Evolutionary conservation across 2,329 filamentous ascomycete genomes (phyloP).

Genomic region (Huntiella bhutanensis): DNA sequence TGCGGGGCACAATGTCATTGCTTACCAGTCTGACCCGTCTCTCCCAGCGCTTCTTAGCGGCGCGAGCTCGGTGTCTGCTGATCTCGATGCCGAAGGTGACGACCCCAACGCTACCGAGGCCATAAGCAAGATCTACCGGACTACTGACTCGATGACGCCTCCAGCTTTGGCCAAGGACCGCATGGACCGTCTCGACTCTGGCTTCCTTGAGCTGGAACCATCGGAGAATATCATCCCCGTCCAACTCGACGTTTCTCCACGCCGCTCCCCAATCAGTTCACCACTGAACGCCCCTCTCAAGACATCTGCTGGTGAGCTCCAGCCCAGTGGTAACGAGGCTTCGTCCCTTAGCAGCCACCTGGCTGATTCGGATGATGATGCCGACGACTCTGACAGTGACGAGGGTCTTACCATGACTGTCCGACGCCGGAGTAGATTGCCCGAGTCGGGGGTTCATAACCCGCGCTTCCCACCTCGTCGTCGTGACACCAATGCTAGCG

Average conservation of each 20-base stretch:
- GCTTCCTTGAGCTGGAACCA: constrained; percentile 18
- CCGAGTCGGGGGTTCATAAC: constrained; percentile 2
- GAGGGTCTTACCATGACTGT: constrained; percentile 12
- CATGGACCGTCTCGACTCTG: constrained; percentile 18
- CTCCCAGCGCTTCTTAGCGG: constrained; percentile 44
- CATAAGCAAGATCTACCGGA: constrained; percentile 28
- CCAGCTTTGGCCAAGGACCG: constrained; percentile 32
- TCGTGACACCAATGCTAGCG: constrained; percentile 12
- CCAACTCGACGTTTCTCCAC: constrained; percentile 11
- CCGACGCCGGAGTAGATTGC: constrained; percentile 6
- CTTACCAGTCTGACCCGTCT: constrained; percentile 44
- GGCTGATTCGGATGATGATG: constrained; percentile 5
- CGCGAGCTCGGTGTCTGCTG: constrained; percentile 44
- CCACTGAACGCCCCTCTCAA: not conserved
- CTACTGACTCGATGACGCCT: constrained; percentile 35
- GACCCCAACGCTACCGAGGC: constrained; percentile 32
- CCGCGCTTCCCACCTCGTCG: constrained; percentile 8
- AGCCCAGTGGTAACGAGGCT: not conserved
- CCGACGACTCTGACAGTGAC: constrained; percentile 12
- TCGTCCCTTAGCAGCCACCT: not conserved
- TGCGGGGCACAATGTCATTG: constrained; percentile 21
- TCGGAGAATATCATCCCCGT: constrained; percentile 15
- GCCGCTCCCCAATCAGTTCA: constrained; percentile 5
- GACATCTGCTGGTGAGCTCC: not conserved
- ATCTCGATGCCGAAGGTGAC: constrained; percentile 34